These are phyloP conservation scores for Candida gorgasii DNA, from an alignment of 805 yeast species.

Conservation along the genomic window DNA sequence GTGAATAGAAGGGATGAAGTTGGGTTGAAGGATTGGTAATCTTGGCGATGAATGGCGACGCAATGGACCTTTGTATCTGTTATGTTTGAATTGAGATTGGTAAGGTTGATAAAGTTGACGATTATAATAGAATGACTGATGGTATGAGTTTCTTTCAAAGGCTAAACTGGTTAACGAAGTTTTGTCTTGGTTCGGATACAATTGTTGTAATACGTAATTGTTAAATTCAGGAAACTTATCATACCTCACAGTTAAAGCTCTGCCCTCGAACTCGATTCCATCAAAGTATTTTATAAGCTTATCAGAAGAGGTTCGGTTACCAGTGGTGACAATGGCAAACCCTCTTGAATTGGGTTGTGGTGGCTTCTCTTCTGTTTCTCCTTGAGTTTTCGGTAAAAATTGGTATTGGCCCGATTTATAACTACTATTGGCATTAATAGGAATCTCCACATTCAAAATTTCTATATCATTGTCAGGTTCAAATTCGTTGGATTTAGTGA, in stretches of 20 bases:
- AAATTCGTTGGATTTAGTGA: conserved; percentile 22
- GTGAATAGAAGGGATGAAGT: conserved; percentile 16
- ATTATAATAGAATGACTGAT: conserved; percentile 32
- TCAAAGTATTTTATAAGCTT: conserved; percentile 52
- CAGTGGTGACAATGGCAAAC: conserved; percentile 63
- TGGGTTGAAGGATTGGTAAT: conserved; percentile 14
- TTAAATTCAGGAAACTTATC: conserved; percentile 53
- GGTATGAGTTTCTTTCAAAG: conserved; percentile 32
- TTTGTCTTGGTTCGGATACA: conserved; percentile 14
- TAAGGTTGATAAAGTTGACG: conserved; percentile 6
- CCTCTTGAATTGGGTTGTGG: conserved; percentile 40
- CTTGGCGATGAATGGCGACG: conserved; percentile 11
- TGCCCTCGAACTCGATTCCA: conserved; percentile 56
- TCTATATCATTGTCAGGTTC: conserved; percentile 28
- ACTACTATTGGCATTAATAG: conserved; percentile 29
- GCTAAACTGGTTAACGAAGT: conserved; percentile 28
- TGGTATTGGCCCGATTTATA: not conserved
- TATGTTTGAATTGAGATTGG: conserved; percentile 1
- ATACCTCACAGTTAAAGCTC: conserved; percentile 59
- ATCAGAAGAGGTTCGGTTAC: conserved; percentile 46
- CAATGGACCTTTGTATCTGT: not conserved
- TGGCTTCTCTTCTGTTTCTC: not conserved
- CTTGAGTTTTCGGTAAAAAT: not conserved
- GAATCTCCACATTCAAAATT: conserved; percentile 41
- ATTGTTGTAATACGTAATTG: conserved; percentile 28